A percentile compares a stretch with the other conserved stretches of the same genome.
These are phyloP conservation scores for Solanum dulcamara DNA, from an alignment of 257 asterid genomes.

Conservation along the genomic window DNA sequence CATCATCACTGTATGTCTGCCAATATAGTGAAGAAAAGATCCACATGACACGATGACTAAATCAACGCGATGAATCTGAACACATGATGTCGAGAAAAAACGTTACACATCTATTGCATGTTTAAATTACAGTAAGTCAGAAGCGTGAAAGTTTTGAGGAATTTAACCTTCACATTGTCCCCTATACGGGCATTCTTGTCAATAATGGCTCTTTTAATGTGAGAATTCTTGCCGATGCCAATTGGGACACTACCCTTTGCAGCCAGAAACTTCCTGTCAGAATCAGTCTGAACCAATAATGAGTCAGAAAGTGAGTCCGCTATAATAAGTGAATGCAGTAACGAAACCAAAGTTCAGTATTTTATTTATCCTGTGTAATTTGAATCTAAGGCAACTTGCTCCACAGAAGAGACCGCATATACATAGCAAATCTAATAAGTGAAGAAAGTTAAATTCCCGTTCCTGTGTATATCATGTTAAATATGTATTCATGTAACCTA, in stretches of 20 bases:
- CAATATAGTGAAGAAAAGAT: not conserved
- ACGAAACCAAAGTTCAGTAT: not conserved
- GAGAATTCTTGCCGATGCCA: conserved; percentile 78
- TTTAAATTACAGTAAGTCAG: not conserved
- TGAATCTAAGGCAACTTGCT: not conserved
- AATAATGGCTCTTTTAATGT: conserved; percentile 76
- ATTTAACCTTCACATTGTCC: conserved; percentile 57
- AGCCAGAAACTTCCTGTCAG: conserved; percentile 52
- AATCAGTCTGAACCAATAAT: conserved; percentile 52
- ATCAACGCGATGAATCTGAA: not conserved
- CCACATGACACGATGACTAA: not conserved
- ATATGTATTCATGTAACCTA: not conserved
- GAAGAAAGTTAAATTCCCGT: not conserved
- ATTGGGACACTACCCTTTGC: conserved; percentile 79
- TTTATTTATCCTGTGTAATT: not conserved
- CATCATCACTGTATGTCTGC: not conserved
- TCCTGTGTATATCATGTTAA: not conserved
- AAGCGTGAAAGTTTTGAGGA: not conserved
- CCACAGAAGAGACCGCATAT: not conserved
- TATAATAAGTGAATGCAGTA: not conserved
- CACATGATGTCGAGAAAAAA: not conserved
- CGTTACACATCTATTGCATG: not conserved
- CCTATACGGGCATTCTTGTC: conserved; percentile 95
- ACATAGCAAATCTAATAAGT: not conserved
- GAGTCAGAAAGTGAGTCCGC: not conserved